These are phyloP conservation scores for Anacardium occidentale DNA, from an alignment of 345 rosid genomes.

Conservation along the genomic window DNA sequence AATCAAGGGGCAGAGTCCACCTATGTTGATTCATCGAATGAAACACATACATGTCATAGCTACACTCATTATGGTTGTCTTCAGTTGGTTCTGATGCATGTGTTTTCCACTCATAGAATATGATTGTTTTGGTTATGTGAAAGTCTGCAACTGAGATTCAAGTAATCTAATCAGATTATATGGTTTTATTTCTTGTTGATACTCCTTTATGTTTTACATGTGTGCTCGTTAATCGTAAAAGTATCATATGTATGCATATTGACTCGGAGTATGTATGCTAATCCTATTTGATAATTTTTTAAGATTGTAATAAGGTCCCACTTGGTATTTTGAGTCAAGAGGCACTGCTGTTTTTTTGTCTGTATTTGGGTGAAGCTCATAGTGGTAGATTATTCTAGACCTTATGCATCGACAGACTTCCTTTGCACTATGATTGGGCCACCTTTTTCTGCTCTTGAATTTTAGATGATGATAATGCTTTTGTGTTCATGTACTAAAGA, in stretches of 20 bases:
- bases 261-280: not conserved
- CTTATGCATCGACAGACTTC: not conserved
- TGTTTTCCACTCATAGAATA: not conserved
- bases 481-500: not conserved
- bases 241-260: not conserved
- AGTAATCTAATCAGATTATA: not conserved
- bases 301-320: not conserved
- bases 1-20: not conserved
- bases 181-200: not conserved
- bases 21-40: not conserved
- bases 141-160: not conserved
- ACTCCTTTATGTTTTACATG: not conserved
- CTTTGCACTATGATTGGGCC: not conserved
- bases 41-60: not conserved
- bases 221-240: not conserved
- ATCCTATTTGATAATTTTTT: not conserved
- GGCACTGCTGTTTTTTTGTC: not conserved
- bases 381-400: not conserved
- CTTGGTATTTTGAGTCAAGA: not conserved
- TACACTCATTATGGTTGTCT: not conserved
- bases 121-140: not conserved
- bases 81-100: not conserved
- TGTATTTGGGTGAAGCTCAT: not conserved
- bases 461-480: not conserved
- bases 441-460: not conserved